Evolutionary conservation across 345 rosid genomes (phyloP).

Genomic region (Gossypium thurberi): DNA sequence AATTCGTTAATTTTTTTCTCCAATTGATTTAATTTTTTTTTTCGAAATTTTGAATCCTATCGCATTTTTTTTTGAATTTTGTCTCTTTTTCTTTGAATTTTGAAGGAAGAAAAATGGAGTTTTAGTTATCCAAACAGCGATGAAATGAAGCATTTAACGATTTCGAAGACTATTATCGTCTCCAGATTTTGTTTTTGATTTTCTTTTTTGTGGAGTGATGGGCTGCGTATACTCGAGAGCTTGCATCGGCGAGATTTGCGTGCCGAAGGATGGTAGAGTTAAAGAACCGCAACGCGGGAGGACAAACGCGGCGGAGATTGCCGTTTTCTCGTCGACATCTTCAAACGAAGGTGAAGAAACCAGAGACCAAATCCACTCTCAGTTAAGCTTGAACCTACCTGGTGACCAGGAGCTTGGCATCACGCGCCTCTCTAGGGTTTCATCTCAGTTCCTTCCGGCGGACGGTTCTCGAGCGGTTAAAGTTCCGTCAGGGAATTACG

Average conservation of each 20-base stretch:
- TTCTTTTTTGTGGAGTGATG: slow-evolving; percentile 34
- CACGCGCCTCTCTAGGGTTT: slow-evolving; percentile 81
- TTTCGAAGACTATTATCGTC: not conserved
- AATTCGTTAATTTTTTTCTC: no score
- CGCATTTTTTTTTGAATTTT: not conserved
- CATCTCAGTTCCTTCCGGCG: slow-evolving; percentile 84
- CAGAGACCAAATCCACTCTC: slow-evolving; percentile 43
- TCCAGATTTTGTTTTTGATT: slow-evolving; percentile 10
- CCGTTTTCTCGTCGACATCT: slow-evolving; percentile 50
- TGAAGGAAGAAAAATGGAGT: slow-evolving; percentile 12
- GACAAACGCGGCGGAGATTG: slow-evolving; percentile 25
- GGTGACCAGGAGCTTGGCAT: slow-evolving; percentile 64
- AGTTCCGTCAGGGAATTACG: slow-evolving; percentile 55
- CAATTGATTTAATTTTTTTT: not conserved
- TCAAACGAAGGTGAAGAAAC: slow-evolving; percentile 42
- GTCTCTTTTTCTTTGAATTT: not conserved
- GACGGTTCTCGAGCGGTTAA: slow-evolving; percentile 70
- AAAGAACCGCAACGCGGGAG: slow-evolving; percentile 23
- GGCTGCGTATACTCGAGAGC: slow-evolving; percentile 93
- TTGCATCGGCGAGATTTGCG: slow-evolving; percentile 87
- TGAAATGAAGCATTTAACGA: slow-evolving; percentile 19
- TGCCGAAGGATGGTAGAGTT: slow-evolving; percentile 50
- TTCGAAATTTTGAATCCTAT: not conserved
- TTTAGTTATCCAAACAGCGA: slow-evolving; percentile 5
- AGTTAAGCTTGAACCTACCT: slow-evolving; percentile 21